Evolutionary conservation across 2,329 filamentous ascomycete species (phyloP).

Genomic region (Cercospora sp.): DNA sequence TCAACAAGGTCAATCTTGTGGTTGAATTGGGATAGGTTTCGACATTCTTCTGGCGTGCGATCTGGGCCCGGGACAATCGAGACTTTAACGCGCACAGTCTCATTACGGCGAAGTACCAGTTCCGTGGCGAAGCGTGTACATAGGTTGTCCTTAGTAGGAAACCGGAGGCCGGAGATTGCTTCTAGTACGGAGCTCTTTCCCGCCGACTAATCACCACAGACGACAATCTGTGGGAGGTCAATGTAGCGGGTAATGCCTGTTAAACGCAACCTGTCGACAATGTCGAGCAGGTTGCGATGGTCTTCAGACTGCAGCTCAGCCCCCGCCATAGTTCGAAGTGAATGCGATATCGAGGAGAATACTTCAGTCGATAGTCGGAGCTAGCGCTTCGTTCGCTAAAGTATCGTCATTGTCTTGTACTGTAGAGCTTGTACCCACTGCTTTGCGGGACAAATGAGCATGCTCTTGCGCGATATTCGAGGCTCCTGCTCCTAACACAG

Average conservation of each 20-base stretch:
- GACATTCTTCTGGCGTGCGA: not conserved
- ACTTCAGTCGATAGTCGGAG: not conserved
- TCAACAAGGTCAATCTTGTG: not conserved
- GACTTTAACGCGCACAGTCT: conserved; percentile 1
- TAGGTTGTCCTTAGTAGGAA: conserved; percentile 55
- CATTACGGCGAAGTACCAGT: conserved; percentile 26
- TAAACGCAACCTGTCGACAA: not conserved
- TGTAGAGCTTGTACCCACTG: not conserved
- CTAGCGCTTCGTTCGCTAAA: not conserved
- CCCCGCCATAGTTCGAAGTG: not conserved
- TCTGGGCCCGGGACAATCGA: conserved; percentile 10
- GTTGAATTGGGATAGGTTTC: not conserved
- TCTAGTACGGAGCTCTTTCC: conserved; percentile 65
- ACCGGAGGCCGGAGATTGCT: conserved; percentile 61
- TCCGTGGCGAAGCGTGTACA: conserved; percentile 51
- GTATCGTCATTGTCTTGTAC: not conserved
- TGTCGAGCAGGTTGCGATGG: not conserved
- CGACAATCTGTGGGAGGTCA: conserved; percentile 44
- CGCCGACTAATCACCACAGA: conserved; percentile 60
- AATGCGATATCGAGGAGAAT: not conserved
- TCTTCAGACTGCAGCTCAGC: not conserved
- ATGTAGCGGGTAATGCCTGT: not conserved
- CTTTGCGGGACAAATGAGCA: not conserved
- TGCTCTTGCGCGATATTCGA: not conserved
- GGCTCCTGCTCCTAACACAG: not conserved